These are phyloP conservation scores for Lomentospora prolificans DNA, from an alignment of 2,329 filamentous ascomycete species.

Conservation along the genomic window DNA sequence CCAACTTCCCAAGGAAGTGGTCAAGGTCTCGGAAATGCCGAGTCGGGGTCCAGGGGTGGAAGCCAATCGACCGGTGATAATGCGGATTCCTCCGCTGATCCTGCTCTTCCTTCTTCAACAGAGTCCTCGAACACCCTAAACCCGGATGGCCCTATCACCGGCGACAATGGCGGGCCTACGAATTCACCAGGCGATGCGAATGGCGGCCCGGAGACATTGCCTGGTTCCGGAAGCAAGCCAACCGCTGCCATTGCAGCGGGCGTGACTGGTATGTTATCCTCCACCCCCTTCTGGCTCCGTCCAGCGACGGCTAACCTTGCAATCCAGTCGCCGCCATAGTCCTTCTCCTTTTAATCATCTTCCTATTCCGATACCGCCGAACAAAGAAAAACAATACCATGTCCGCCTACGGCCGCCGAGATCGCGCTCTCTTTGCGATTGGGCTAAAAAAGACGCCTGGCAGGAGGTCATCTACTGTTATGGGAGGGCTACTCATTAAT, in stretches of 20 bases:
- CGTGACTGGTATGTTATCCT: not conserved
- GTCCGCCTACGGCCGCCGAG: not conserved
- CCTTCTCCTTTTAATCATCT: not conserved
- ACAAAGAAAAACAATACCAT: not conserved
- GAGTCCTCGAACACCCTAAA: not conserved
- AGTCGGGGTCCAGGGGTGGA: not conserved
- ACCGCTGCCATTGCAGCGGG: not conserved
- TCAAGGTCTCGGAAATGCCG: too few relatives aligned
- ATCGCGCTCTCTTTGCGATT: not conserved
- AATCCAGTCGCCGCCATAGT: not conserved
- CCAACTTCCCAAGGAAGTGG: not conserved
- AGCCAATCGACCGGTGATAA: not conserved
- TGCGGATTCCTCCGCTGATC: not conserved
- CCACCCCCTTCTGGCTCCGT: not conserved
- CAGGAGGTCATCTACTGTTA: not conserved
- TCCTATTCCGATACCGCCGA: slow-evolving; percentile 4
- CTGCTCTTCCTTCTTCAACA: not conserved
- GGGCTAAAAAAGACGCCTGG: not conserved
- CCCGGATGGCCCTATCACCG: not conserved
- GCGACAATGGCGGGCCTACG: not conserved
- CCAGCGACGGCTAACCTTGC: not conserved
- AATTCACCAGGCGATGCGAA: not conserved
- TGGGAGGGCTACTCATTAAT: not conserved
- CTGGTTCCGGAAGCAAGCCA: not conserved
- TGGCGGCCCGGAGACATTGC: not conserved